Conservation (phyloP, 371 early-diverging fungal species). For the Mucor irregularis region DNA sequence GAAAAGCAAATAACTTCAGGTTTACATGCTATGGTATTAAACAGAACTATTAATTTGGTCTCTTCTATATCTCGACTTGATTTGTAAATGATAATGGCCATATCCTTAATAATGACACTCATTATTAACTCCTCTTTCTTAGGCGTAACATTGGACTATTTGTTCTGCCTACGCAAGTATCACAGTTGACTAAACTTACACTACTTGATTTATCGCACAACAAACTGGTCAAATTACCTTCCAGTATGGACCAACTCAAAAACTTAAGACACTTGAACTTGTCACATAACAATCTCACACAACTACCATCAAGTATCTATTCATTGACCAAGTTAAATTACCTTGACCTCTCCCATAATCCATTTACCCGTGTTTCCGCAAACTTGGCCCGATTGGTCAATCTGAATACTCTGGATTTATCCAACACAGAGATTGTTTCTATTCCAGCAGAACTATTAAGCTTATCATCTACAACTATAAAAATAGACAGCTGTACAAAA, state of each 20-base stretch:
- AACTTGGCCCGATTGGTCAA: slow-evolving; percentile 16
- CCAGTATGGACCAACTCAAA: slow-evolving; percentile 29
- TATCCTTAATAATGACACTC: background rate
- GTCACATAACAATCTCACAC: slow-evolving; percentile 29
- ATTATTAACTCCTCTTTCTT: background rate
- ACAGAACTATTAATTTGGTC: slow-evolving; percentile 25
- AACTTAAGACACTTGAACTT: slow-evolving; percentile 38
- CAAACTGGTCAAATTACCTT: slow-evolving; percentile 34
- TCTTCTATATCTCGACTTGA: slow-evolving; percentile 33
- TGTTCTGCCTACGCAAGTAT: slow-evolving; percentile 34
- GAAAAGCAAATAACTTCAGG: slow-evolving; percentile 4
- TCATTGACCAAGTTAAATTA: slow-evolving; percentile 25
- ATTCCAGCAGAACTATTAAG: slow-evolving; percentile 36
- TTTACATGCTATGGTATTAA: slow-evolving; percentile 18
- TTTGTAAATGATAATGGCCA: slow-evolving; percentile 24
- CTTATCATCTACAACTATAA: slow-evolving; percentile 17
- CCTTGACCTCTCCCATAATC: slow-evolving; percentile 59
- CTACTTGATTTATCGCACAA: slow-evolving; percentile 48
- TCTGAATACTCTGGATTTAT: slow-evolving; percentile 25
- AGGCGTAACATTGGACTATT: slow-evolving; percentile 32
- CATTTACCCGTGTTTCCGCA: slow-evolving; percentile 42
- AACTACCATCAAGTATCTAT: slow-evolving; percentile 15
- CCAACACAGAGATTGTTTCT: slow-evolving; percentile 29
- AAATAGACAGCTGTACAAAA: slow-evolving; percentile 30
- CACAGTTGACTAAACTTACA: slow-evolving; percentile 29